Evolutionary conservation across 352 stramenopile species (phyloP).

Genomic region (Aphanomyces euteiches): DNA sequence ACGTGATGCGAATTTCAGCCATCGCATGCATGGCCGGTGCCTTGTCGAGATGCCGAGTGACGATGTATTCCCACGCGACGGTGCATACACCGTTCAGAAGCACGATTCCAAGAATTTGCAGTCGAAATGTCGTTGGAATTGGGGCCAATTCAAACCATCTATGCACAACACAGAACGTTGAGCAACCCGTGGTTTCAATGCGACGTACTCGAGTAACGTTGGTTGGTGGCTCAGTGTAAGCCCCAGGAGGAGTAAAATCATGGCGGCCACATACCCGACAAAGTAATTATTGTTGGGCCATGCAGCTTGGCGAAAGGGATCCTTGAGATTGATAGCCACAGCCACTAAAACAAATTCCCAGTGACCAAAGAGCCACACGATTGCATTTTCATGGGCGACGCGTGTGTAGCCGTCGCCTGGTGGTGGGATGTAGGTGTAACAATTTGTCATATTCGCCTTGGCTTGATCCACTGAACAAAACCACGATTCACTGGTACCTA

Average conservation of each 20-base stretch:
- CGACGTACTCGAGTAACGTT: not conserved
- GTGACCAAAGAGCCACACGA: conserved; percentile 58
- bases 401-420: conserved; percentile 42
- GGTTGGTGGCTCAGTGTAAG: conserved; percentile 2
- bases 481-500: conserved; percentile 40
- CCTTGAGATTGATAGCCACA: conserved; percentile 53
- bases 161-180: not conserved
- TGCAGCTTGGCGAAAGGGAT: conserved; percentile 48
- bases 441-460: conserved; percentile 22
- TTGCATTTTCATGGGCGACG: conserved; percentile 50
- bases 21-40: too few relatives aligned
- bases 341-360: conserved; percentile 52
- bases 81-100: not conserved
- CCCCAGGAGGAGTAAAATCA: not conserved
- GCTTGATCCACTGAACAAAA: conserved; percentile 45
- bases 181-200: too few relatives aligned
- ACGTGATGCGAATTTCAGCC: too few relatives aligned
- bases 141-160: conserved; percentile 4
- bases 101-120: conserved; percentile 1
- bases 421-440: conserved; percentile 25
- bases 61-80: conserved; percentile 6
- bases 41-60: conserved; percentile 11
- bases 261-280: not conserved
- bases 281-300: conserved; percentile 41
- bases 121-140: conserved; percentile 6